Base-by-base conservation (phyloP, 805 yeast species). In the Scheffersomyces stipitis region DNA sequence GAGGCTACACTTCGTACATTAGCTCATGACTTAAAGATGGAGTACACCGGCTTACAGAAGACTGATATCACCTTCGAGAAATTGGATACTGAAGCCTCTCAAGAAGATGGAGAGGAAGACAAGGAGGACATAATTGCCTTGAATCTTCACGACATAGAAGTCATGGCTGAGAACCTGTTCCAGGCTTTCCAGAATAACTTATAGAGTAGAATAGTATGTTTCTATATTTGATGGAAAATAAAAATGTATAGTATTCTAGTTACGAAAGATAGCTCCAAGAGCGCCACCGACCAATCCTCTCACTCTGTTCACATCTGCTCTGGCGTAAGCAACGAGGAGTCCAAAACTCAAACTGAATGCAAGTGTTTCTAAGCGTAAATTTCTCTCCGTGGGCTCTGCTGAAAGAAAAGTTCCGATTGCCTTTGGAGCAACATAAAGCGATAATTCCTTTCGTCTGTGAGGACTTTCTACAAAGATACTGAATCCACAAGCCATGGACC, bases 1-100 rank as follows among this genome's bases (percentile, higher is more conserved):
- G 90, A 83, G 45, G 66, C 60, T 26, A 72, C 75, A 16, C 52
- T 88, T 17, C 66, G 86, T 38, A 71, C 75, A 29, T 59, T 88
- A 16, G 86, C 91, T 1, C 80, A 78, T 37, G 93, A 86, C 45
- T 52, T 86, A 31, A 66, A 66, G 31, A 73, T 65, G 37, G 76
- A 70, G 32, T 47, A 69, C 6, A 62, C 52, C 15, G 30, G 38
- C 0, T 28, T 81, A 18, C 36, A 45, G 9, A 79, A 73, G 42
- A 48, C 59, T 12, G 78, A 73, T 26, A 67, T 84, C 18, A 72
- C 75, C 1, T 81, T 80, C 52, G 85, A 81, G 44, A 79, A 80
- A 45, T 52, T 66, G 2, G 51, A 68, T 22, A 48, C 40, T 15
- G 40, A 32, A 20, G 53, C 46, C 7, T 49, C 44, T 9, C 52